These are phyloP conservation scores for Nidularia pulvinata DNA, from an alignment of 768 basidiomycete species.

Conservation along the genomic window DNA sequence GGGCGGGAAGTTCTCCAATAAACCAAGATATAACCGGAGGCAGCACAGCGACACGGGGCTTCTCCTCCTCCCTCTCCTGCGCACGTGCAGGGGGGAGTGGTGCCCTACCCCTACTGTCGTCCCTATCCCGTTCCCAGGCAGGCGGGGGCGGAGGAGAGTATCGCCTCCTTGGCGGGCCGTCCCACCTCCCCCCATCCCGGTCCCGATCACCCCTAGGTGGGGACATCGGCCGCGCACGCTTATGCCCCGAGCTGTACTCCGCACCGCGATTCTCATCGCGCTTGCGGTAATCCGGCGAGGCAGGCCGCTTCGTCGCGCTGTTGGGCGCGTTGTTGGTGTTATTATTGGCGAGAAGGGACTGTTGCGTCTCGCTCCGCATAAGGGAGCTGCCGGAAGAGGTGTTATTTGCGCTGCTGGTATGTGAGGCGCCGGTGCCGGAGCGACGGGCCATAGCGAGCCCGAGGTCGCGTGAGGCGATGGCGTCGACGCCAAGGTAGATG, in stretches of 20 bases:
- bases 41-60: constrained; percentile 39
- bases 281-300: constrained; percentile 34
- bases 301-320: constrained; percentile 25
- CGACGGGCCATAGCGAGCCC: constrained; percentile 67
- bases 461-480: constrained; percentile 87
- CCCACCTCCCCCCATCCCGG: constrained; percentile 25
- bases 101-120: constrained; percentile 39
- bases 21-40: constrained; percentile 80
- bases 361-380: constrained; percentile 30
- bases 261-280: constrained; percentile 20
- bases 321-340: too few relatives aligned
- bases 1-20: constrained; percentile 73
- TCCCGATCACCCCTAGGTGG: constrained; percentile 18
- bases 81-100: constrained; percentile 8
- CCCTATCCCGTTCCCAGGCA: constrained; percentile 15
- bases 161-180: constrained; percentile 42
- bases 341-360: constrained; percentile 13
- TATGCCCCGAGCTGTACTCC: constrained; percentile 29
- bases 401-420: constrained; percentile 3
- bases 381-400: constrained; percentile 9
- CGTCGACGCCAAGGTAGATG: constrained; percentile 81
- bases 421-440: constrained; percentile 6
- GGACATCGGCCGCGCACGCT: constrained; percentile 26
- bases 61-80: constrained; percentile 38
- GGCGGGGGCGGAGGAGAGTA: constrained; percentile 27